These are phyloP conservation scores for Candolleomyces aberdarensis DNA, from an alignment of 768 basidiomycete species.

Conservation along the genomic window DNA sequence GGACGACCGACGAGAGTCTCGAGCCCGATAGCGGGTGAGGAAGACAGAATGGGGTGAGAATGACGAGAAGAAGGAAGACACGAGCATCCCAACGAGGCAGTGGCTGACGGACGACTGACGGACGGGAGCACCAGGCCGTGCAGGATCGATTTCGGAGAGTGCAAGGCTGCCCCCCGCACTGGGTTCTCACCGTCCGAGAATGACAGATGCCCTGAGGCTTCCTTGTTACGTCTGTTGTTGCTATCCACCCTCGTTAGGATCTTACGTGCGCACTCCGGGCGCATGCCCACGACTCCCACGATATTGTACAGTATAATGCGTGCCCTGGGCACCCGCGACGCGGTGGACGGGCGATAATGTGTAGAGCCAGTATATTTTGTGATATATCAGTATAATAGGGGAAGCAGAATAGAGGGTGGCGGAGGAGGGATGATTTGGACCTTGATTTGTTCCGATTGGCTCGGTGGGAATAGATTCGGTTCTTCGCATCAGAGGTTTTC, in stretches of 20 bases:
- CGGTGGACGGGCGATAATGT: not conserved
- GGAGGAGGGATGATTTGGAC: constrained; percentile 22
- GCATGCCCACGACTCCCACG: constrained; percentile 52
- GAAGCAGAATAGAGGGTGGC: not conserved
- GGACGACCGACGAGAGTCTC: not conserved
- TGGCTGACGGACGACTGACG: not conserved
- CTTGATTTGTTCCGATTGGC: constrained; percentile 59
- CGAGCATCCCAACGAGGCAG: no score
- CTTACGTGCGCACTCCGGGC: constrained; percentile 45
- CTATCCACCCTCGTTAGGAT: constrained; percentile 29
- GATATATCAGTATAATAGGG: constrained; percentile 8
- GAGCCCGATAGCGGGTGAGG: not conserved
- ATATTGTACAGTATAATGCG: constrained; percentile 33
- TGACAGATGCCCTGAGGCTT: constrained; percentile 39
- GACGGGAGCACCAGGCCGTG: constrained; percentile 13
- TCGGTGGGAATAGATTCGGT: constrained; percentile 51
- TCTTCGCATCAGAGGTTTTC: constrained; percentile 46
- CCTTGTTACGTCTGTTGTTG: constrained; percentile 51
- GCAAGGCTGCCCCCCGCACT: constrained; percentile 37
- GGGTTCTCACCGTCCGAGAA: constrained; percentile 32
- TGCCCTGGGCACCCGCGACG: constrained; percentile 8
- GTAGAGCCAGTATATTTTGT: constrained; percentile 6
- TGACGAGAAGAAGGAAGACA: no score
- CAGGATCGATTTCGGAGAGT: constrained; percentile 9
- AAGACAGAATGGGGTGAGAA: not conserved